phyloP scores from a whole-genome alignment of 371 early-diverging fungal species.

The Neoconidiobolus thromboides region DNA sequence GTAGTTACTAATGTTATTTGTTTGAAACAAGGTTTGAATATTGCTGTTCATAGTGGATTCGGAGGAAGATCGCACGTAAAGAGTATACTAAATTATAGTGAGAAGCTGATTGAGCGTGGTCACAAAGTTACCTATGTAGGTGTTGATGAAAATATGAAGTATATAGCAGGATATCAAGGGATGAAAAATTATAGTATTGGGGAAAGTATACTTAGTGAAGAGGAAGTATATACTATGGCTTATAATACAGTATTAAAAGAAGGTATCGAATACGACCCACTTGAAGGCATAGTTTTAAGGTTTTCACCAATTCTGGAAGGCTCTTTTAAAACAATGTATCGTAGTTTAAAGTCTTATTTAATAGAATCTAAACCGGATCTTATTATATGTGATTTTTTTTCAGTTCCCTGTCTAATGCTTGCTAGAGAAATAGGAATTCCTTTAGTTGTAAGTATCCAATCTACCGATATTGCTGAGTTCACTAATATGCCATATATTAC shows the following conservation, averaged over 20 bases:
- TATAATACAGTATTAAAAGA: not conserved
- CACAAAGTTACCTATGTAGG: not conserved
- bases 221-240: not conserved
- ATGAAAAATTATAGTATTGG: not conserved
- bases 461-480: not conserved
- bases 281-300: not conserved
- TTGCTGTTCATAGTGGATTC: not conserved
- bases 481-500: not conserved
- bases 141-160: not conserved
- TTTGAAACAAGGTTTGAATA: too few species aligned
- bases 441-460: not conserved
- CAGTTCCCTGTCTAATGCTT: not conserved
- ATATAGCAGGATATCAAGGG: not conserved
- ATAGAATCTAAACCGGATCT: not conserved
- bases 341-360: not conserved
- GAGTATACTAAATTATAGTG: not conserved
- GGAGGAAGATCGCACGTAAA: not conserved
- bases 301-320: not conserved
- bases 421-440: not conserved
- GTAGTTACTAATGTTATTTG: too few species aligned
- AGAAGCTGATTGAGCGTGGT: not conserved
- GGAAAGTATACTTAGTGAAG: not conserved
- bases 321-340: not conserved
- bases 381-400: slow-evolving; percentile 5
- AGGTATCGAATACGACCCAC: not conserved